These are phyloP conservation scores for Ramalina intermedia DNA, from an alignment of 495 filamentous ascomycete genomes.

Conservation along the genomic window DNA sequence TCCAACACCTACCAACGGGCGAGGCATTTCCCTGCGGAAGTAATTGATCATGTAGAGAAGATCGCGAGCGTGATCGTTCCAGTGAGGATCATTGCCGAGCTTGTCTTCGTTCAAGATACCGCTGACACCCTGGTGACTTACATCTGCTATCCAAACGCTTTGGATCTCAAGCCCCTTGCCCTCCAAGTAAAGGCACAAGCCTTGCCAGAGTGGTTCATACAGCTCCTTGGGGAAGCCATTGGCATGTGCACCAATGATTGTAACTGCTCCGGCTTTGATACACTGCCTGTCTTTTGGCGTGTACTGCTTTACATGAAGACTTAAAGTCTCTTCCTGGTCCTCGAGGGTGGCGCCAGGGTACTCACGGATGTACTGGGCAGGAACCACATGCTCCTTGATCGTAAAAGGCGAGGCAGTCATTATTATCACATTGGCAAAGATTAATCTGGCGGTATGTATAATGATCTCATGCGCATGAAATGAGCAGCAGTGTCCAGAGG, in stretches of 20 bases:
- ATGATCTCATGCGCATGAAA: no score
- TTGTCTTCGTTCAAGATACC: slow-evolving; percentile 57
- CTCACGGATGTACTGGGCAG: slow-evolving; percentile 58
- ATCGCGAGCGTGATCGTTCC: slow-evolving; percentile 80
- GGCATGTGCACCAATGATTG: slow-evolving; percentile 71
- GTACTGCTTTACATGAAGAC: slow-evolving; percentile 73
- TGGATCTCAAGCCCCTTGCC: slow-evolving; percentile 52
- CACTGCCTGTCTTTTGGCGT: slow-evolving; percentile 49
- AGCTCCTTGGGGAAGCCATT: slow-evolving; percentile 90
- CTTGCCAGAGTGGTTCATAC: slow-evolving; percentile 79
- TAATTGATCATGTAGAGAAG: slow-evolving; percentile 76
- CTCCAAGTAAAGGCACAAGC: slow-evolving; percentile 42
- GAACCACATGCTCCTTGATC: slow-evolving; percentile 46
- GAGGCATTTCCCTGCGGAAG: slow-evolving; percentile 69
- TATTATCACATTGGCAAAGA: background rate
- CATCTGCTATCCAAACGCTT: slow-evolving; percentile 77
- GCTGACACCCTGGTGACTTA: slow-evolving; percentile 60
- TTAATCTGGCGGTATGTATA: no score
- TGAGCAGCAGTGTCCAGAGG: no score
- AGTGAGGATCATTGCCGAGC: slow-evolving; percentile 73
- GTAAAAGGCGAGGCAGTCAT: slow-evolving; percentile 28
- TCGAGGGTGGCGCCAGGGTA: slow-evolving; percentile 48
- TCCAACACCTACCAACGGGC: slow-evolving; percentile 77
- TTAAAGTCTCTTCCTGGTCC: slow-evolving; percentile 45
- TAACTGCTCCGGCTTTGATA: slow-evolving; percentile 58